A percentile compares a stretch with the other conserved stretches of the same genome.
Evolutionary conservation across 2,329 filamentous ascomycete genomes (phyloP).

Genomic region (Cercospora sesami): DNA sequence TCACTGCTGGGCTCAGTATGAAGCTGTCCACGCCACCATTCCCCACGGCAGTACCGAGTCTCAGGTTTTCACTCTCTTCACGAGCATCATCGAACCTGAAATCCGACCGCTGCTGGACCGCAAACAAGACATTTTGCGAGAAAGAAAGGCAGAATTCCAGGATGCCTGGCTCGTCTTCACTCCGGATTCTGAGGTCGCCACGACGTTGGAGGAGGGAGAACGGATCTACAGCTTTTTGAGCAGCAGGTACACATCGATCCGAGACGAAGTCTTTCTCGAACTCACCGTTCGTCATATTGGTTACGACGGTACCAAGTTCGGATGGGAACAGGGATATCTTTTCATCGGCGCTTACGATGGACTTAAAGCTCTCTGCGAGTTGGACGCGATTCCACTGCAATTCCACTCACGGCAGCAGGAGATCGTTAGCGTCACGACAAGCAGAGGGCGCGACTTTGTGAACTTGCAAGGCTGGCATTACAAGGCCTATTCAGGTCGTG

Average conservation of each 20-base stretch:
- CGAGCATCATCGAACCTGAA: constrained; percentile 28
- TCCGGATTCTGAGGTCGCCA: constrained; percentile 6
- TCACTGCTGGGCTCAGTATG: constrained; percentile 39
- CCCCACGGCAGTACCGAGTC: neutral
- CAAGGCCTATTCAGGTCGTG: constrained; percentile 28
- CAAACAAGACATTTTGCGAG: constrained; percentile 11
- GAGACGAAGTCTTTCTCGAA: neutral
- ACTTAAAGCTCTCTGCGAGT: constrained; percentile 23
- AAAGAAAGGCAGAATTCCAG: constrained; percentile 23
- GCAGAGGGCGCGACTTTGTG: constrained; percentile 29
- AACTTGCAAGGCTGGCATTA: constrained; percentile 31
- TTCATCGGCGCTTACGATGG: constrained; percentile 27
- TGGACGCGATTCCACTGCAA: constrained; percentile 27
- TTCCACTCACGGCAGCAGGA: constrained; percentile 23
- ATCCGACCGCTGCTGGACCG: constrained; percentile 4
- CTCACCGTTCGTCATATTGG: constrained; percentile 20
- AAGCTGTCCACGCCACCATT: constrained; percentile 22
- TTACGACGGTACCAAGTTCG: constrained; percentile 36
- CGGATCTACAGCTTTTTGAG: constrained; percentile 19
- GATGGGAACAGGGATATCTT: constrained; percentile 20
- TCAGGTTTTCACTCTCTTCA: constrained; percentile 33
- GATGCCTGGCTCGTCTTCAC: constrained; percentile 25
- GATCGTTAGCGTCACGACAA: constrained; percentile 19
- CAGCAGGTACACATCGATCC: constrained; percentile 23
- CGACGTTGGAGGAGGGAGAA: neutral